Evolutionary conservation across 371 early-diverging fungal species (phyloP).

Genomic region (Rhizopus microsporus): DNA sequence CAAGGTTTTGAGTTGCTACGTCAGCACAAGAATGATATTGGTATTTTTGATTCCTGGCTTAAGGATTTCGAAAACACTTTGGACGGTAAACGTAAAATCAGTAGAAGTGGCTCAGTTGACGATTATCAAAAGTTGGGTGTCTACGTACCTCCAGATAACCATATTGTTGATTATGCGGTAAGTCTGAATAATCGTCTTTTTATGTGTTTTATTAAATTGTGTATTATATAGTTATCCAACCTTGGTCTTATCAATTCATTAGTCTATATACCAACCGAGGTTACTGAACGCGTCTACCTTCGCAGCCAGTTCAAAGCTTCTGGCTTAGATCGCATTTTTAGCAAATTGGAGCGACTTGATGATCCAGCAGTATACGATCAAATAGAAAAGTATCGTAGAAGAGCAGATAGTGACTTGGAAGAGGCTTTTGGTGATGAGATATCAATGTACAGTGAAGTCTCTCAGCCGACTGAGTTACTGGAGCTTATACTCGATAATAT

Average conservation of each 20-base stretch:
- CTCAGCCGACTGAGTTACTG: slow-evolving; percentile 73
- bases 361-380: slow-evolving; percentile 67
- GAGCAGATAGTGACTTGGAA: slow-evolving; percentile 65
- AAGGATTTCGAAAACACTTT: slow-evolving; percentile 68
- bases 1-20: slow-evolving; percentile 48
- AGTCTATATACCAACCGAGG: slow-evolving; percentile 70
- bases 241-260: slow-evolving; percentile 77
- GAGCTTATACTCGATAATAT: slow-evolving; percentile 57
- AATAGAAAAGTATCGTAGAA: slow-evolving; percentile 68
- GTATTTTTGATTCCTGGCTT: slow-evolving; percentile 78
- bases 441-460: slow-evolving; percentile 36
- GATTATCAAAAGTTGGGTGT: slow-evolving; percentile 59
- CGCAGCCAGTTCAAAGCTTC: slow-evolving; percentile 69
- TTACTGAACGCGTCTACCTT: slow-evolving; percentile 67
- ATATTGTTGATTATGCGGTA: slow-evolving; percentile 71
- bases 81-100: slow-evolving; percentile 68
- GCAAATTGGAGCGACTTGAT: slow-evolving; percentile 63
- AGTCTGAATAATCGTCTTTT: slow-evolving; percentile 7
- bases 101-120: slow-evolving; percentile 64
- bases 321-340: slow-evolving; percentile 57
- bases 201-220: not conserved
- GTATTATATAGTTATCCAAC: slow-evolving; percentile 56
- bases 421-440: slow-evolving; percentile 40
- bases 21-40: slow-evolving; percentile 50
- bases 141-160: slow-evolving; percentile 61